A percentile compares a stretch with the other conserved stretches of the same genome.
phyloP scores from a whole-genome alignment of 2,329 filamentous ascomycete species.

The Diaporthe capsici region DNA sequence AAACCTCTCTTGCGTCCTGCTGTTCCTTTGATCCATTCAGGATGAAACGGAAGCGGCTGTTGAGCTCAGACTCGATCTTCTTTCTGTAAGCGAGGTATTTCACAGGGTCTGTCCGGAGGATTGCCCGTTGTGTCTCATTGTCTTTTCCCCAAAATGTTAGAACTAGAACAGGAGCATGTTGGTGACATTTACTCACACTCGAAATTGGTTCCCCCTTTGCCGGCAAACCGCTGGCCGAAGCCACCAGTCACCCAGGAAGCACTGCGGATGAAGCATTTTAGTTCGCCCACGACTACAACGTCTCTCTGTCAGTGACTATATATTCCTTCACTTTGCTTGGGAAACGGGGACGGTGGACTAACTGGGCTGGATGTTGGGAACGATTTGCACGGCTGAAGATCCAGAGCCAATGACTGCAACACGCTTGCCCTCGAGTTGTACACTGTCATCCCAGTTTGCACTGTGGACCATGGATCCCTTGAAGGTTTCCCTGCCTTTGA shows the following conservation, averaged over 20 bases:
- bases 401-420: slow-evolving; percentile 50
- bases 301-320: not conserved
- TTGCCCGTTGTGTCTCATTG: slow-evolving; percentile 31
- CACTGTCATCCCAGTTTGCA: slow-evolving; percentile 44
- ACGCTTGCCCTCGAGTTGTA: slow-evolving; percentile 27
- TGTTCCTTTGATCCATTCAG: slow-evolving; percentile 39
- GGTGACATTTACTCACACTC: slow-evolving; percentile 18
- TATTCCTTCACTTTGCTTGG: too few relatives aligned
- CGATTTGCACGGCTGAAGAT: slow-evolving; percentile 50
- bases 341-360: not conserved
- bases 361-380: slow-evolving; percentile 42
- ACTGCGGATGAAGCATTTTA: slow-evolving; percentile 32
- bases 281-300: not conserved
- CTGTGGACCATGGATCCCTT: slow-evolving; percentile 49
- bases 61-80: slow-evolving; percentile 35
- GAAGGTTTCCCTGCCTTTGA: slow-evolving; percentile 52
- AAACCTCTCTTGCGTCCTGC: slow-evolving; percentile 30
- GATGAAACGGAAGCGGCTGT: slow-evolving; percentile 32
- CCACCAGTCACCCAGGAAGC: slow-evolving; percentile 38
- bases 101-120: slow-evolving; percentile 5
- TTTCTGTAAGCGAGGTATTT: slow-evolving; percentile 36
- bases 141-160: not conserved
- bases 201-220: slow-evolving; percentile 36
- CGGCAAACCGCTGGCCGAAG: slow-evolving; percentile 36
- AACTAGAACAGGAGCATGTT: not conserved